A percentile compares a stretch with the other conserved stretches of the same genome.
These are phyloP conservation scores for Amanita exitialis DNA, from an alignment of 768 basidiomycete species.

Conservation along the genomic window DNA sequence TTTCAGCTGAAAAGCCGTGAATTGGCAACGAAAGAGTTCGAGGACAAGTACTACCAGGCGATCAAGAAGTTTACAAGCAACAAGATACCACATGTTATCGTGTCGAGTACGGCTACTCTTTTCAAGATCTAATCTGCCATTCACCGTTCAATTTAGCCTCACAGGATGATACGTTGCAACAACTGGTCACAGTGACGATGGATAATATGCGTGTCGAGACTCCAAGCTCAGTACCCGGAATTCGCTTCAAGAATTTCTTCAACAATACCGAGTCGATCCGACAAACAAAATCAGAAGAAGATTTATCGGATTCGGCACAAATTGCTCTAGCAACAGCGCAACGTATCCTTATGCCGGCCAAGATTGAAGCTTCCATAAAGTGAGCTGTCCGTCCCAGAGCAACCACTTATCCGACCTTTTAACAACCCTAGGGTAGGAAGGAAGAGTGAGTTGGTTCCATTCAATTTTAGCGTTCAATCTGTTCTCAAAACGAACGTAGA, in stretches of 20 bases:
- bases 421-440: background rate
- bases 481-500: background rate
- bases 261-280: background rate
- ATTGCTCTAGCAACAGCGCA: background rate
- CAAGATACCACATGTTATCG: background rate
- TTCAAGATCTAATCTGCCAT: too few species aligned
- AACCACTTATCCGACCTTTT: background rate
- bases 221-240: background rate
- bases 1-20: background rate
- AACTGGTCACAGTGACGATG: background rate
- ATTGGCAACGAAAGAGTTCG: background rate
- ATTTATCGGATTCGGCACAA: background rate
- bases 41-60: background rate
- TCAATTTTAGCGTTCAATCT: background rate
- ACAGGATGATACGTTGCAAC: background rate
- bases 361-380: background rate
- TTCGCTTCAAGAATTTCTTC: background rate
- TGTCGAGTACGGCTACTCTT: background rate
- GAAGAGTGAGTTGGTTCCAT: background rate
- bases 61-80: background rate
- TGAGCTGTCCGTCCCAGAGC: background rate
- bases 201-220: background rate
- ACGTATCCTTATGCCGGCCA: background rate
- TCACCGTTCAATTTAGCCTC: background rate
- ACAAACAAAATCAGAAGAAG: background rate